Conservation (phyloP, 441 rosid species). For the Eruca vesicaria region DNA sequence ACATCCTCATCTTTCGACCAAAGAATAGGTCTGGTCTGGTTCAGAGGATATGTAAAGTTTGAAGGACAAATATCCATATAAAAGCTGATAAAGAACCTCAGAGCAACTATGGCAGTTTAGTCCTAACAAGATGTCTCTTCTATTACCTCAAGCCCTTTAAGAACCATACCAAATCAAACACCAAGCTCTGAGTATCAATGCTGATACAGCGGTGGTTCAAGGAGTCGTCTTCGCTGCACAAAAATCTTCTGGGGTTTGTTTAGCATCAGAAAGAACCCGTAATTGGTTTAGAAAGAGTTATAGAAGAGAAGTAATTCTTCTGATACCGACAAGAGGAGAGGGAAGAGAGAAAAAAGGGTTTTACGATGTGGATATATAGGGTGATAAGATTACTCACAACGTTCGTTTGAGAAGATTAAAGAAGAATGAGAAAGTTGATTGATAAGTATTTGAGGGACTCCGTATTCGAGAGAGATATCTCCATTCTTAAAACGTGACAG, state of each 20-base stretch:
- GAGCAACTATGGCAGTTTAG: constrained; percentile 45
- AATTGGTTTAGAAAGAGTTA: constrained; percentile 59
- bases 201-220: constrained; percentile 55
- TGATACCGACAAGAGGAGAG: no score
- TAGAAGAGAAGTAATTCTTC: no score
- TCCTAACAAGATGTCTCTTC: constrained; percentile 63
- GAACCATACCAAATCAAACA: constrained; percentile 23
- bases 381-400: constrained; percentile 55
- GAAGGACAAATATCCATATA: no score
- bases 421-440: constrained; percentile 52
- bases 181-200: constrained; percentile 22
- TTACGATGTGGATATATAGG: constrained; percentile 62
- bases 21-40: constrained; percentile 27
- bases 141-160: constrained; percentile 59
- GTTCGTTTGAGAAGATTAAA: no score
- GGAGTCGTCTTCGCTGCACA: no score
- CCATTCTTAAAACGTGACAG: constrained; percentile 57
- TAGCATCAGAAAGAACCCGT: constrained; percentile 48
- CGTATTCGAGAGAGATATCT: constrained; percentile 62
- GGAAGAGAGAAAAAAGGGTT: constrained; percentile 39
- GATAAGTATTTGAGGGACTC: constrained; percentile 60
- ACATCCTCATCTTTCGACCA: constrained; percentile 43
- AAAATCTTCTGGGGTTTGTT: no score
- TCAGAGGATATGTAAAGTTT: constrained; percentile 43
- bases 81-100: constrained; percentile 45